Conservation (phyloP, 495 filamentous ascomycete genomes). For the Xylaria grammica region DNA sequence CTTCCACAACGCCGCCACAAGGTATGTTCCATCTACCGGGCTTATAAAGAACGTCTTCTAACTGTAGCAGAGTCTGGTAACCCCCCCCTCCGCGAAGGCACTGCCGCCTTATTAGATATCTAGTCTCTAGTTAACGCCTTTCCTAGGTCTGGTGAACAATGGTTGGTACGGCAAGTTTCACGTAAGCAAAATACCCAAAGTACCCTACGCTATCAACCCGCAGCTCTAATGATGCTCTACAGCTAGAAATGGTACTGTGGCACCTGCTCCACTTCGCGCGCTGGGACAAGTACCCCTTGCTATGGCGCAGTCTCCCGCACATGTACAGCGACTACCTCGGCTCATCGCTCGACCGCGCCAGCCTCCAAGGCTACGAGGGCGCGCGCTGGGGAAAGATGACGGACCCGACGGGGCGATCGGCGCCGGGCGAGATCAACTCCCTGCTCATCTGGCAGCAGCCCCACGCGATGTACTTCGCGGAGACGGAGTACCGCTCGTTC, state of each 20-base stretch:
- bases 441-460: slow-evolving; percentile 63
- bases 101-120: no score
- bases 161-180: slow-evolving; percentile 62
- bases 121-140: not conserved
- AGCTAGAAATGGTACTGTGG: slow-evolving; percentile 61
- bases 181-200: slow-evolving; percentile 27
- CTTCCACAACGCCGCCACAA: slow-evolving; percentile 43
- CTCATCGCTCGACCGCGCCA: slow-evolving; percentile 51
- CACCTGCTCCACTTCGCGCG: slow-evolving; percentile 57
- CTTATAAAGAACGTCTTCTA: slow-evolving; percentile 4
- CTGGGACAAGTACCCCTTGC: slow-evolving; percentile 55
- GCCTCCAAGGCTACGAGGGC: slow-evolving; percentile 55
- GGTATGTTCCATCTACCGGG: slow-evolving; percentile 23
- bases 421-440: slow-evolving; percentile 62
- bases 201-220: not conserved
- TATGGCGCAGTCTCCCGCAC: slow-evolving; percentile 50
- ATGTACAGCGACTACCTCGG: slow-evolving; percentile 55
- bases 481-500: slow-evolving; percentile 53
- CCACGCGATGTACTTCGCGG: slow-evolving; percentile 59
- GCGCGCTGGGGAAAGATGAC: slow-evolving; percentile 66
- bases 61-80: slow-evolving; percentile 35
- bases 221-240: not conserved
- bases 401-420: slow-evolving; percentile 58
- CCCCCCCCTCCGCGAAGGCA: slow-evolving; percentile 17
- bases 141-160: slow-evolving; percentile 55